phyloP scores from a whole-genome alignment of 495 filamentous ascomycete genomes.

The Daldinia loculata region DNA sequence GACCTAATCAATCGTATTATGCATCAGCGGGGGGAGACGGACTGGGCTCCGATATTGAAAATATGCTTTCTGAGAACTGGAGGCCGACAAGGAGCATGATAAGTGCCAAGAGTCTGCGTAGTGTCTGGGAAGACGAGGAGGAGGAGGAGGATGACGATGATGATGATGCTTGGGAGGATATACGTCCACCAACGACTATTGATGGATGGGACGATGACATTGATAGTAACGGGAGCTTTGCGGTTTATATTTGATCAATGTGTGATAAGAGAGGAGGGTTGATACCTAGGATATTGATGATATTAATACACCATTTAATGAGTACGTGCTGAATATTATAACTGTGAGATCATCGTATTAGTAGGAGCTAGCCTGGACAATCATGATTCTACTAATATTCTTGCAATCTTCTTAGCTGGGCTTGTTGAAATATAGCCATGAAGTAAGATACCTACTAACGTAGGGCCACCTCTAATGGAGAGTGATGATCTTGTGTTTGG shows the following conservation, averaged over 20 bases:
- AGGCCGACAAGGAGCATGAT: conserved; percentile 34
- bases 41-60: conserved; percentile 8
- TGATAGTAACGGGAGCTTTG: conserved; percentile 44
- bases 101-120: conserved; percentile 39
- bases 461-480: not conserved
- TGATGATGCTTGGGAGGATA: conserved; percentile 44
- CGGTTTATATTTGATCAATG: conserved; percentile 42
- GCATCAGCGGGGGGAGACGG: not conserved
- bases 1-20: conserved; percentile 21
- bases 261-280: not conserved
- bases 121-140: conserved; percentile 12
- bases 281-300: not conserved
- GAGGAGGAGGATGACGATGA: conserved; percentile 34
- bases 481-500: too few relatives aligned
- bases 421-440: not conserved
- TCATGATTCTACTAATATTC: not conserved
- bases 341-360: not conserved
- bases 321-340: not conserved
- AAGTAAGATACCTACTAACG: not conserved
- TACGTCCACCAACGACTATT: conserved; percentile 40
- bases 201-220: conserved; percentile 38
- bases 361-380: not conserved
- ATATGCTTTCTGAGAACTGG: conserved; percentile 24
- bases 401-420: not conserved
- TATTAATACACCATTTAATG: not conserved